phyloP scores from a whole-genome alignment of 2,329 filamentous ascomycete species.

The Arthrinium phaeospermum region DNA sequence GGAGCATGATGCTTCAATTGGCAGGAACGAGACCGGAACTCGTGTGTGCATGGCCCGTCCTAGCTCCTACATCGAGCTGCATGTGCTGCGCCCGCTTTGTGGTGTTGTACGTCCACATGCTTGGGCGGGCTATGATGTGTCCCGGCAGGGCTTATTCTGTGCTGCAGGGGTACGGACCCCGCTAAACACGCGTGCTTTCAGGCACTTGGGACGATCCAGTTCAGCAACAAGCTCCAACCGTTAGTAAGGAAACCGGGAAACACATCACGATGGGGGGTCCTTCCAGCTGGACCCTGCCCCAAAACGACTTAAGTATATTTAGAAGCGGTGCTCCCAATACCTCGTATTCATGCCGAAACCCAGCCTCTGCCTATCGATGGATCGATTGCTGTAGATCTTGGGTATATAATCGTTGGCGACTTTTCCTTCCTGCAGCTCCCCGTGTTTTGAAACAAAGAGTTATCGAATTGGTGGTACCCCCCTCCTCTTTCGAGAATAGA shows the following conservation, averaged over 20 bases:
- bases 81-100: not conserved
- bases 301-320: not conserved
- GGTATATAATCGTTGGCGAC: not conserved
- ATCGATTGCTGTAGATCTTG: not conserved
- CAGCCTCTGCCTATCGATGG: not conserved
- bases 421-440: not conserved
- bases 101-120: not conserved
- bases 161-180: not conserved
- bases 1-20: not conserved
- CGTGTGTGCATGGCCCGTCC: not conserved
- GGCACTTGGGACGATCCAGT: slow-evolving; percentile 5
- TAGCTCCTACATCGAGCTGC: not conserved
- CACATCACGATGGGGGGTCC: not conserved
- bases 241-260: not conserved
- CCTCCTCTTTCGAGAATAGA: not conserved
- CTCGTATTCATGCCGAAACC: not conserved
- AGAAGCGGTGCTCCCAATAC: not conserved
- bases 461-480: not conserved
- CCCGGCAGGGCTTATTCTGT: not conserved
- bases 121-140: slow-evolving; percentile 6
- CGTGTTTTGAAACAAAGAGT: not conserved
- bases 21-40: not conserved
- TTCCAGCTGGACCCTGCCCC: not conserved
- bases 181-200: slow-evolving; percentile 7
- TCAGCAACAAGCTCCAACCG: slow-evolving; percentile 3